These are phyloP conservation scores for Globisporangium spiculum DNA, from an alignment of 352 stramenopile genomes.

Conservation along the genomic window DNA sequence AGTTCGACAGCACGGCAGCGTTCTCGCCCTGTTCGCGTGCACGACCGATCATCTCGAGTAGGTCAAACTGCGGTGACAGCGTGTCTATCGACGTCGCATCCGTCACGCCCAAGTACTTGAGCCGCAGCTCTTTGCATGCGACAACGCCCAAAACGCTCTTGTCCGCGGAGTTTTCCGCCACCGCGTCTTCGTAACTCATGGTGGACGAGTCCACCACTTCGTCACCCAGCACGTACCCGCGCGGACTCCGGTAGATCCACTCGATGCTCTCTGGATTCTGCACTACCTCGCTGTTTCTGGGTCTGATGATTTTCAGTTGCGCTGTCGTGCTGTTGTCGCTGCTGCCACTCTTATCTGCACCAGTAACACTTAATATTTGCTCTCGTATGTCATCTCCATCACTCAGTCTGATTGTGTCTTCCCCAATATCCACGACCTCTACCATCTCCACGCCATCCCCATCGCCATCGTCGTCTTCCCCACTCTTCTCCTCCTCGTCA, in stretches of 20 bases:
- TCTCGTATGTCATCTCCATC: conserved; percentile 14
- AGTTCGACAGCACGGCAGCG: conserved; percentile 50
- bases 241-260: conserved; percentile 64
- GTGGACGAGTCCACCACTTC: conserved; percentile 50
- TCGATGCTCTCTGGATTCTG: conserved; percentile 33
- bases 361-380: neutral
- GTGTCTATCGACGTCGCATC: conserved; percentile 54
- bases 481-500: neutral
- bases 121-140: conserved; percentile 58
- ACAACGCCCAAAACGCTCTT: conserved; percentile 65
- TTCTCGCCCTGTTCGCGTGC: conserved; percentile 57
- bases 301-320: neutral
- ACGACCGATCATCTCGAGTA: conserved; percentile 77
- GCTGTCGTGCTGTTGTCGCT: neutral
- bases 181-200: conserved; percentile 60
- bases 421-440: neutral
- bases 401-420: neutral
- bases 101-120: conserved; percentile 67
- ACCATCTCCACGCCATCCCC: neutral
- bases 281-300: conserved; percentile 13
- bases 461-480: neutral
- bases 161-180: conserved; percentile 22
- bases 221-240: conserved; percentile 56
- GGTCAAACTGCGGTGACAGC: conserved; percentile 65
- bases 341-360: neutral